Evolutionary conservation across 176 grass and related monocot species (phyloP).

Genomic region (Carex kokanica): DNA sequence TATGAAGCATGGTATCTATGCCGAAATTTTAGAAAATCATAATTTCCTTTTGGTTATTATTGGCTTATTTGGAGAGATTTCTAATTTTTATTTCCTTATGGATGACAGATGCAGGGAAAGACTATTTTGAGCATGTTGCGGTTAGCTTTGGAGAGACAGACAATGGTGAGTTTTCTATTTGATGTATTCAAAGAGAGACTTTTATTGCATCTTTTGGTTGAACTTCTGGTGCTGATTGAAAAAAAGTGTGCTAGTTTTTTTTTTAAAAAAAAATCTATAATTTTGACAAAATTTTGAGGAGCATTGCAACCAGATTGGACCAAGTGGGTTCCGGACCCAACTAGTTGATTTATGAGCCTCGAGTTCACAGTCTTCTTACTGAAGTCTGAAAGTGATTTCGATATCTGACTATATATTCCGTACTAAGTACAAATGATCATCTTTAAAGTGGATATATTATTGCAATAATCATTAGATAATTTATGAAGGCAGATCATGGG

Average conservation of each 20-base stretch:
- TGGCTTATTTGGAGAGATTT: background rate
- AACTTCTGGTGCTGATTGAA: background rate
- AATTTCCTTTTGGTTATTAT: slow-evolving; percentile 3
- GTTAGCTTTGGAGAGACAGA: slow-evolving; percentile 34
- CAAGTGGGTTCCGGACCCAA: background rate
- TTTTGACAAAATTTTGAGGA: slow-evolving; percentile 1
- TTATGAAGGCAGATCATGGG: background rate
- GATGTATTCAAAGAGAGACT: background rate
- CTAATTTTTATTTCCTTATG: slow-evolving; percentile 17
- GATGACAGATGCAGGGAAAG: slow-evolving; percentile 72
- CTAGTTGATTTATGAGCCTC: background rate
- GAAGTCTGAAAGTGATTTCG: background rate
- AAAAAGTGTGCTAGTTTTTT: background rate
- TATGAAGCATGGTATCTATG: slow-evolving; percentile 89
- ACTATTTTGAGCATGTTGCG: slow-evolving; percentile 89
- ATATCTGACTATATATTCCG: background rate
- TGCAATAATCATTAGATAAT: background rate
- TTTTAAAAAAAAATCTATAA: background rate
- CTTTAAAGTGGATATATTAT: background rate
- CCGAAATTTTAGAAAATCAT: background rate
- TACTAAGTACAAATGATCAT: background rate
- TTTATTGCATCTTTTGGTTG: background rate
- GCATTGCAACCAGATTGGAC: background rate
- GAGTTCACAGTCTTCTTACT: background rate
- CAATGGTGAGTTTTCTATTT: slow-evolving; percentile 37